Conservation (phyloP, 164 flowering plant species). For the Piper longum region DNA sequence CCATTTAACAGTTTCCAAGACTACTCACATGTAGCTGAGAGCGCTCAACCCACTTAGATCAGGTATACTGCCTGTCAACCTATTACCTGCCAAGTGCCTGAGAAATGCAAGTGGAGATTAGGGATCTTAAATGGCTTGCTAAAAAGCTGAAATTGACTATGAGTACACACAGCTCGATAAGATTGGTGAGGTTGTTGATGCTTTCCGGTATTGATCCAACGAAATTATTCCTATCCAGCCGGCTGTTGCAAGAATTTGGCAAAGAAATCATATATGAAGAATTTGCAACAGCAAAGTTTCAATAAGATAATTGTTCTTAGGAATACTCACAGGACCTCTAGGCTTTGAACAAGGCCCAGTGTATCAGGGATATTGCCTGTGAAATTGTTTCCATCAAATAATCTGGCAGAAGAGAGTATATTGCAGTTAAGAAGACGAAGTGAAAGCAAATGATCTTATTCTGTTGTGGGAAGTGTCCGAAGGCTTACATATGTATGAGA, state of each 20-base stretch:
- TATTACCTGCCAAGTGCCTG: constrained; percentile 71
- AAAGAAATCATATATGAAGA: no score
- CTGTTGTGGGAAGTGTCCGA: no score
- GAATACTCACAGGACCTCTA: constrained; percentile 90
- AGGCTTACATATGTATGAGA: no score
- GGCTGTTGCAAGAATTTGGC: constrained; percentile 25
- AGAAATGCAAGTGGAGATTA: constrained; percentile 1
- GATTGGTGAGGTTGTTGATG: constrained; percentile 44
- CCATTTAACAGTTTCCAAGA: background rate
- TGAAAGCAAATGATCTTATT: no score
- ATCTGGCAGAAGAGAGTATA: constrained; percentile 20
- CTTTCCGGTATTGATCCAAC: constrained; percentile 25
- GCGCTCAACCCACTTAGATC: constrained; percentile 48
- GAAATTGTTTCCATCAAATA: constrained; percentile 72
- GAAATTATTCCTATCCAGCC: constrained; percentile 65
- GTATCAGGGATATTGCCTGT: constrained; percentile 47
- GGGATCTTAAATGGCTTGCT: no score
- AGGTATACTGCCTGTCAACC: constrained; percentile 49
- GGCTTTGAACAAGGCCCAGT: constrained; percentile 50
- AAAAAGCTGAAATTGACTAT: background rate
- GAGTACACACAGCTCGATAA: constrained; percentile 62
- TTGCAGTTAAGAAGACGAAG: no score
- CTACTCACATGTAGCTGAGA: constrained; percentile 66
- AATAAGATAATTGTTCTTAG: no score
- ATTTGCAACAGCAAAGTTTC: no score